A percentile compares a stretch with the other conserved stretches of the same genome.
These are phyloP conservation scores for Gastrolobium villosum DNA, from an alignment of 306 rosid genomes.

Conservation along the genomic window DNA sequence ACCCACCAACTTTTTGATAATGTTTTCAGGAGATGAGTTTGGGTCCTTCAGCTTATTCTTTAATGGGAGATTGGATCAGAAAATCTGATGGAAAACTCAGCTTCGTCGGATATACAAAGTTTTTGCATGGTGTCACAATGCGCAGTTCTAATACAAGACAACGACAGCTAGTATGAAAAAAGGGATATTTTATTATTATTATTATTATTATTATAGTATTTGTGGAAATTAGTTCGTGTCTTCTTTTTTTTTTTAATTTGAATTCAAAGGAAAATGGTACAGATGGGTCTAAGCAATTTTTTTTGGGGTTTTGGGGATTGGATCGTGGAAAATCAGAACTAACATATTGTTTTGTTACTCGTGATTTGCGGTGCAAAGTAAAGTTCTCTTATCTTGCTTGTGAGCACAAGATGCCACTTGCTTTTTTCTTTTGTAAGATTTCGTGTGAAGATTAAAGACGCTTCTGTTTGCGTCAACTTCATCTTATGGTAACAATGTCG, in stretches of 20 bases:
- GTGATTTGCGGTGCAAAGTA: constrained; percentile 61
- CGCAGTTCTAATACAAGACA: constrained; percentile 79
- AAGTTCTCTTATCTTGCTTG: constrained; percentile 55
- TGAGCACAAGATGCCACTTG: constrained; percentile 50
- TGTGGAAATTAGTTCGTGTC: constrained; percentile 58
- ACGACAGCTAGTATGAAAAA: constrained; percentile 54
- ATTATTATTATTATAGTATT: constrained; percentile 13
- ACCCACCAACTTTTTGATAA: constrained; percentile 34
- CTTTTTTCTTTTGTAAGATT: constrained; percentile 48
- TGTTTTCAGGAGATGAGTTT: constrained; percentile 88
- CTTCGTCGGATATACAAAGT: constrained; percentile 84
- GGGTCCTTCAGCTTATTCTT: constrained; percentile 75
- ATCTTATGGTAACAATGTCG: not conserved
- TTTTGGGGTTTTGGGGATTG: constrained; percentile 37
- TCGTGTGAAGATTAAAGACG: constrained; percentile 53
- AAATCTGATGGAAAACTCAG: constrained; percentile 87
- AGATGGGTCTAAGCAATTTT: constrained; percentile 47
- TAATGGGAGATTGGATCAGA: constrained; percentile 90
- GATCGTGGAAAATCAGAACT: constrained; percentile 51
- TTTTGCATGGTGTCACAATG: constrained; percentile 88
- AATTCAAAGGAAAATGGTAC: constrained; percentile 51
- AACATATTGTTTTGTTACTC: constrained; percentile 57
- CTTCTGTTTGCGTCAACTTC: constrained; percentile 43
- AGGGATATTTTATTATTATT: constrained; percentile 29
- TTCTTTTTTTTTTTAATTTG: constrained; percentile 22